phyloP scores from a whole-genome alignment of 306 rosid genomes.

The Corylus avellana region DNA sequence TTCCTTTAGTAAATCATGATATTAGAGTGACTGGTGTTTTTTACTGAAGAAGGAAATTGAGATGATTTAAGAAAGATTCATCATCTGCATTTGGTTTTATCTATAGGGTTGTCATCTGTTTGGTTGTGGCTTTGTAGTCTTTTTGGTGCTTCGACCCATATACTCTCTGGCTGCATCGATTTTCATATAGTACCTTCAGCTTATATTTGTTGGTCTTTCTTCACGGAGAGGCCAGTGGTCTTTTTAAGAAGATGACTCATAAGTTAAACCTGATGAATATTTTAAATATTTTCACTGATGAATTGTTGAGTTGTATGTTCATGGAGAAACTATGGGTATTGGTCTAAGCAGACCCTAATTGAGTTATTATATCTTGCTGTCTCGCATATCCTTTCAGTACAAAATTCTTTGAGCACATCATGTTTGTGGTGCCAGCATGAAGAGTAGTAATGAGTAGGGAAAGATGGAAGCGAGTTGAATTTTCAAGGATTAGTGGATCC shows the following conservation, averaged over 20 bases:
- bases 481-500: background rate
- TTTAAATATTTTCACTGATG: background rate
- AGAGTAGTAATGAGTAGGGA: background rate
- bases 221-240: no score
- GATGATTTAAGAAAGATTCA: no score
- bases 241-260: background rate
- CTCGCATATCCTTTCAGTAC: background rate
- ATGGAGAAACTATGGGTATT: background rate
- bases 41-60: no score
- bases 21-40: no score
- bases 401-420: background rate
- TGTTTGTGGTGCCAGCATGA: background rate
- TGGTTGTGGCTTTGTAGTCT: no score
- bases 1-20: no score
- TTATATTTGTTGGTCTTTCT: no score
- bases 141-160: no score
- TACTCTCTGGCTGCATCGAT: no score
- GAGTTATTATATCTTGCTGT: background rate
- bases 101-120: no score
- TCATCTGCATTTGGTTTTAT: no score
- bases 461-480: background rate
- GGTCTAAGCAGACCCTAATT: background rate
- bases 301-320: background rate
- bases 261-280: background rate
- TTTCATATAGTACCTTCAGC: no score